Conservation (phyloP, 257 asterid genomes). For the Nicotiana paniculata region DNA sequence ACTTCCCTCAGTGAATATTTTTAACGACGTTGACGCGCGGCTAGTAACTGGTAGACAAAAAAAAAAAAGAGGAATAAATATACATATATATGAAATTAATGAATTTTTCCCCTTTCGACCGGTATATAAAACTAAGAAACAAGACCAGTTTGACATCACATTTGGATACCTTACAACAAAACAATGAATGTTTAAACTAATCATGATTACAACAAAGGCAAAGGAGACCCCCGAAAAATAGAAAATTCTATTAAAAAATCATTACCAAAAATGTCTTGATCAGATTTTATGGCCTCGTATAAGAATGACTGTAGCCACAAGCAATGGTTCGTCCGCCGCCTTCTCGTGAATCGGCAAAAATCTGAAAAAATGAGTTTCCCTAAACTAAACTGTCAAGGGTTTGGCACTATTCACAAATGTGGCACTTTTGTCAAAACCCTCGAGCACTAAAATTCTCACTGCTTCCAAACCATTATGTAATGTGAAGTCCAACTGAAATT, state of each 20-base stretch:
- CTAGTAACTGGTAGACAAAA: neutral
- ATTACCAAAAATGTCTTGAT: neutral
- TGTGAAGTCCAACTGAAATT: conserved; percentile 69
- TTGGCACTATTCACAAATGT: conserved; percentile 73
- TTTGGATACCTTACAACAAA: neutral
- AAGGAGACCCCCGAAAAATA: neutral
- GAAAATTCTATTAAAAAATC: neutral
- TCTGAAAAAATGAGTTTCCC: neutral
- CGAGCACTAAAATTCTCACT: conserved; percentile 61
- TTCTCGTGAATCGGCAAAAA: neutral
- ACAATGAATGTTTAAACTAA: neutral
- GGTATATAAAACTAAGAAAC: neutral
- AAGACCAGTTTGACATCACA: neutral
- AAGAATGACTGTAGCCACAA: neutral
- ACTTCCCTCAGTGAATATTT: neutral
- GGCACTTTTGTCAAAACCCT: conserved; percentile 68
- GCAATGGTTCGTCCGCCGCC: neutral
- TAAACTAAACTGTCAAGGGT: conserved; percentile 21
- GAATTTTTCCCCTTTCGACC: neutral
- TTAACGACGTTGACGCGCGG: neutral
- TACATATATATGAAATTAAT: neutral
- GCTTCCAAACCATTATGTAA: conserved; percentile 74
- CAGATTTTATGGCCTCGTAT: neutral
- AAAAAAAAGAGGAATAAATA: neutral
- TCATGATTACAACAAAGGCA: neutral